Percentiles rank a stretch among this genome's conserved stretches.
Conservation (phyloP, 768 basidiomycete genomes). For the Lentinula edodes region DNA sequence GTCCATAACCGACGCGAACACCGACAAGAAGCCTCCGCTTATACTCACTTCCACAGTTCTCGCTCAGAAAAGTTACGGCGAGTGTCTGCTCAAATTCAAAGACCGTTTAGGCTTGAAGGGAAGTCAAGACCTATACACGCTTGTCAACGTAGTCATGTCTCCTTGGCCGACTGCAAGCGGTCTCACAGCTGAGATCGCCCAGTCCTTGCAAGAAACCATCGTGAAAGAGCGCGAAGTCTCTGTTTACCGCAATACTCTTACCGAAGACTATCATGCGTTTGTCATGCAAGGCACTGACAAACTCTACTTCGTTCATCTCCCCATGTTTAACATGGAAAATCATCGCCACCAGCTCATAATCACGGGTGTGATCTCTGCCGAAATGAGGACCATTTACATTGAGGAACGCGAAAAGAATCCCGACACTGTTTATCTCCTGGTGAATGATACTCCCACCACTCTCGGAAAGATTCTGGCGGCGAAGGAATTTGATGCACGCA, state of each 20-base stretch:
- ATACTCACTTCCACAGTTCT: constrained; percentile 17
- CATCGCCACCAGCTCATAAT: constrained; percentile 33
- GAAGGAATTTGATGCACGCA: neutral
- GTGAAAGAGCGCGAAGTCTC: constrained; percentile 30
- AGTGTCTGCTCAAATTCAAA: constrained; percentile 22
- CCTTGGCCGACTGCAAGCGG: constrained; percentile 28
- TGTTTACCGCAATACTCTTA: constrained; percentile 26
- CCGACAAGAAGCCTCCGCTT: neutral
- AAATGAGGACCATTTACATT: constrained; percentile 11
- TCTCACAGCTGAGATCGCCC: constrained; percentile 23
- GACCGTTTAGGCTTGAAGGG: constrained; percentile 22
- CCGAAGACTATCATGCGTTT: constrained; percentile 26
- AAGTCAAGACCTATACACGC: constrained; percentile 26
- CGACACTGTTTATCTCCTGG: constrained; percentile 14
- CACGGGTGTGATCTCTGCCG: constrained; percentile 18
- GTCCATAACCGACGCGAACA: constrained; percentile 14
- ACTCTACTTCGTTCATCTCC: constrained; percentile 26
- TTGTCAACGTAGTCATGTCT: constrained; percentile 35
- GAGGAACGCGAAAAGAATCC: constrained; percentile 13
- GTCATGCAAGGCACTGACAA: constrained; percentile 29
- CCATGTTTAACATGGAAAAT: constrained; percentile 30
- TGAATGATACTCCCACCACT: neutral
- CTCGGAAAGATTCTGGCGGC: neutral
- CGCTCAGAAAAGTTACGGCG: constrained; percentile 19
- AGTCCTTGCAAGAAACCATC: constrained; percentile 25